A percentile compares a stretch with the other conserved stretches of the same genome.
Evolutionary conservation across 345 rosid species (phyloP).

Genomic region (Eucalyptus tenuipes): DNA sequence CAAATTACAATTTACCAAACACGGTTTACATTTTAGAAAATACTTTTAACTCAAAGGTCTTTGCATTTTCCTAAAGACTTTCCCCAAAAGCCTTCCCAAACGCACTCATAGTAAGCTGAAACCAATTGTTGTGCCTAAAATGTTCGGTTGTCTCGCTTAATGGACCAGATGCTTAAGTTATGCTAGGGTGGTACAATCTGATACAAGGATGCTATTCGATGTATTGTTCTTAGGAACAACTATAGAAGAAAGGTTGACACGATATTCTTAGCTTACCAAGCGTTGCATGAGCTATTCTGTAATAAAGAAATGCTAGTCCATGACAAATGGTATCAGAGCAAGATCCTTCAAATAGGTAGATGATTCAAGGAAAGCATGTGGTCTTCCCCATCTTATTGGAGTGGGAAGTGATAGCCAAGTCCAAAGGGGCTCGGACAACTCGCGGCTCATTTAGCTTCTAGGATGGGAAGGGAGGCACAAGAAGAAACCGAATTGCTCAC

Average conservation of each 20-base stretch:
- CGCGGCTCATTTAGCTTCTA: accelerated
- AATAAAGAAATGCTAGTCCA: background rate
- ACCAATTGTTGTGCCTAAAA: too few relatives aligned
- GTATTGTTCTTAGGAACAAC: too few relatives aligned
- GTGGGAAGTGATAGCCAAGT: background rate
- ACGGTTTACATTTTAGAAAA: too few relatives aligned
- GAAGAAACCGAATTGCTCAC: background rate
- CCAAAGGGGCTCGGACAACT: background rate
- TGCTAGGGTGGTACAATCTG: background rate
- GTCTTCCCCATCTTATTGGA: background rate
- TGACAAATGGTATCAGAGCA: too few relatives aligned
- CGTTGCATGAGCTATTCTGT: accelerated
- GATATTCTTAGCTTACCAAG: background rate
- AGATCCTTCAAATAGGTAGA: background rate
- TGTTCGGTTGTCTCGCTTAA: background rate
- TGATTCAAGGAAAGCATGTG: background rate
- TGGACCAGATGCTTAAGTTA: background rate
- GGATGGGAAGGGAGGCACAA: background rate
- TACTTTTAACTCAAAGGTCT: too few relatives aligned
- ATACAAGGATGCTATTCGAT: background rate
- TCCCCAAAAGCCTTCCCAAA: too few relatives aligned
- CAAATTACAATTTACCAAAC: too few relatives aligned
- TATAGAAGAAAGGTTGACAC: background rate
- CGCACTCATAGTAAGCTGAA: accelerated
- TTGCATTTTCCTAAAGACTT: too few relatives aligned